phyloP scores from a whole-genome alignment of 163 green algal genomes.

The Smithsoniella earleae region DNA sequence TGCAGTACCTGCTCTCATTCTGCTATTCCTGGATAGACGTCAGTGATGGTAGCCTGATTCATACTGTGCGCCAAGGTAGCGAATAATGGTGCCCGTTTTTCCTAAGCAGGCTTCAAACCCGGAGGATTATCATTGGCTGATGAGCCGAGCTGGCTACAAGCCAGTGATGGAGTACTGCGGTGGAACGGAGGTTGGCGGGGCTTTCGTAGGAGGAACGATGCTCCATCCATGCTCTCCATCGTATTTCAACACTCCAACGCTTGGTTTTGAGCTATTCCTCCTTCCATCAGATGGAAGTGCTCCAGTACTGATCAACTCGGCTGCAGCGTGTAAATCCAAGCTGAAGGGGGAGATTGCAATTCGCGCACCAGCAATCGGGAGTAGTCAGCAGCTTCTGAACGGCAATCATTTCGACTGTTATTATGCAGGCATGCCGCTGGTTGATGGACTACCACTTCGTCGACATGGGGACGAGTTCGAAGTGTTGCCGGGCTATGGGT shows the following conservation, averaged over 20 bases:
- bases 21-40: too few relatives aligned
- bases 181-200: conserved; percentile 84
- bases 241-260: conserved; percentile 67
- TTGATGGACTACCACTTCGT: conserved; percentile 48
- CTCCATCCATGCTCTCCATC: conserved; percentile 69
- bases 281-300: conserved; percentile 36
- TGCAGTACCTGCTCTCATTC: too few relatives aligned
- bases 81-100: too few relatives aligned
- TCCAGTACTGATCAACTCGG: not conserved
- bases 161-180: conserved; percentile 86
- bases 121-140: conserved; percentile 85
- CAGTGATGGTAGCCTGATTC: too few relatives aligned
- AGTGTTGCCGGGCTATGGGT: conserved; percentile 47
- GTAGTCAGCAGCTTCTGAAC: conserved; percentile 76
- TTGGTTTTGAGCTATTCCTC: conserved; percentile 63
- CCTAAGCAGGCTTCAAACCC: conserved; percentile 60
- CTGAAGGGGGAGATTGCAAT: conserved; percentile 36
- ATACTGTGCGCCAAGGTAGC: too few relatives aligned
- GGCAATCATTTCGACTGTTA: conserved; percentile 69
- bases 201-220: conserved; percentile 59
- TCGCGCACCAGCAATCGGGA: conserved; percentile 48
- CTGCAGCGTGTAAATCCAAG: not conserved
- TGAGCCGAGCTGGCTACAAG: conserved; percentile 44
- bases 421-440: conserved; percentile 71
- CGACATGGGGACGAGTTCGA: conserved; percentile 82